Base-by-base conservation (phyloP, 768 basidiomycete species). In the Auricularia sp. region DNA sequence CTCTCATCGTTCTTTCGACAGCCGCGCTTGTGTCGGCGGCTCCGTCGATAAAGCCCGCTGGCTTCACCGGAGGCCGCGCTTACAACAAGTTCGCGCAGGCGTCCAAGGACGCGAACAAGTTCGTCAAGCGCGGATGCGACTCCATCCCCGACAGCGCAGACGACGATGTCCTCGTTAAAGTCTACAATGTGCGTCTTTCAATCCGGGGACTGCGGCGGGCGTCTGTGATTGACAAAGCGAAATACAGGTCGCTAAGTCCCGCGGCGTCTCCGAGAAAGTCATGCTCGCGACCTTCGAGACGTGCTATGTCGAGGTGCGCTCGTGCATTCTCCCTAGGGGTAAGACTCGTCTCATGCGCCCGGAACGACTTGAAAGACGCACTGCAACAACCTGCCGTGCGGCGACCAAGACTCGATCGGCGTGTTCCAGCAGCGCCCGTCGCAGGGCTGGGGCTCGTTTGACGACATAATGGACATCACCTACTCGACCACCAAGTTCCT, bases 391-490 rank as follows among this genome's bases (percentile, higher is more conserved):
- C 56, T 59, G 14, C 56, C 56, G 2, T 59, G 56, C 34, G 56
- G 56, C 34, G 56, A 59, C 56, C 21, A 59, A 4, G 56, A 59
- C 56, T 59, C 56, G 21, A 35, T 59, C 56, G 56, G 56, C 24
- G 56, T 35, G 24, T 59, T 59, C 56, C 56, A 59, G 56, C 56
- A 59, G 56, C 56, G 56, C 56, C 56, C 56, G 13, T 59, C 56
- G 13, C 24, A 33, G 56, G 29, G 29, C 34, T 59, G 56, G 56
- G 24, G 56, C 56, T 11, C 56, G 24, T 29, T n/a, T 2, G 56
- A 59, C 56, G 16, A 29, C 16, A 29, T 33, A 1, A 33, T 59
- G 56, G 29, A 59, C 56, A 14, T 35, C 29, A 14, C 14, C 7
- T 59, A 59, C 56, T 29, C 56, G 24, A 8, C 29, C 29, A 24